Evolutionary conservation across 169 alveolate genomes (phyloP), one percentile per base, ranked within the genome.

Genomic region (Besnoitia besnoiti): DNA sequence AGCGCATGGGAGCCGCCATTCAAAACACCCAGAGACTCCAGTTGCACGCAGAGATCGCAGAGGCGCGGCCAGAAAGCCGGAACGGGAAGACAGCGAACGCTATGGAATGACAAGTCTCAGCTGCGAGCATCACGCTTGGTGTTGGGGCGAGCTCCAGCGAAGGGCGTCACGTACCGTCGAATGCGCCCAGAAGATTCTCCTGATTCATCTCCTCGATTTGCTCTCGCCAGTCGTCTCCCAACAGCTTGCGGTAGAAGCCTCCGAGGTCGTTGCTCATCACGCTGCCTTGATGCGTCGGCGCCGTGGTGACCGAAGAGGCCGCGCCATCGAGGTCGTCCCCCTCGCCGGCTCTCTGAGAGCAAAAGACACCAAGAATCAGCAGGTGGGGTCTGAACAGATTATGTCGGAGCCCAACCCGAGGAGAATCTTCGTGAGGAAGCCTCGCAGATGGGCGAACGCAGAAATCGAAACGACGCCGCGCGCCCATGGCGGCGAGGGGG

Each of bases 211-310:
- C 85, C 46, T 73, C 76, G 35, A 89, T 51, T 49, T 76, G 85
- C 59, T 89, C 93, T 50, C 73, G 88, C 93, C 93, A 89, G 44
- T 89, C 79, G 24, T 89, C 88, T 21, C 93, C 93, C n/a, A 89
- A 50, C 21, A 89, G 88, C 75, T 89, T 89, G 80, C 42, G 87
- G 79, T 89, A 89, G 47, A 89, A 89, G 16, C 93, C 88, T 21
- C 93, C 82, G 24, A 89, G 76, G 59, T 75, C 93, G 59, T 30
- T 75, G 14, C 37, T 77, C 87, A 77, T 77, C 59, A 77, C 87
- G 40, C 87, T 77, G 44, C 61, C 87, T 7, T 35, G 19, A 16
- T 24, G n/a, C 3, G 87, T 42, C 16, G 87, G 30, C 19, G 87
- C 33, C 55, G 87, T 37, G 2, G 80, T 14, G 44, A 12, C 19